Evolutionary conservation across 2,329 filamentous ascomycete genomes (phyloP).

Genomic region (Curvularia sp.): DNA sequence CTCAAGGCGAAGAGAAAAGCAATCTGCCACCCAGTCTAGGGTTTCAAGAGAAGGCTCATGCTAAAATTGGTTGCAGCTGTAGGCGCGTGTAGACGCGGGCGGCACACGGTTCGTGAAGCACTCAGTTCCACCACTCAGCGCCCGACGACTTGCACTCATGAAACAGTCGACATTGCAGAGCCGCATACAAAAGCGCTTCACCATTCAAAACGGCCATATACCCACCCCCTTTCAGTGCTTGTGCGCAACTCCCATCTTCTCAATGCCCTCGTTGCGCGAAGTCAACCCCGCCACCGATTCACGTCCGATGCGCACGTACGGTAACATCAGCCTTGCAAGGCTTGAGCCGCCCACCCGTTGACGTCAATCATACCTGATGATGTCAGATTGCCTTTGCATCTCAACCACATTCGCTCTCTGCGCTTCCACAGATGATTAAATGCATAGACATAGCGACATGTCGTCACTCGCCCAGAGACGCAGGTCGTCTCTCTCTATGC

Average conservation of each 20-base stretch:
- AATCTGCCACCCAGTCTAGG: background rate
- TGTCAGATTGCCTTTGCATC: conserved; percentile 2
- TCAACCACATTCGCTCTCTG: background rate
- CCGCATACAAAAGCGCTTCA: conserved; percentile 21
- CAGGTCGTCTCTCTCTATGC: background rate
- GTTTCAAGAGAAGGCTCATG: conserved; percentile 3
- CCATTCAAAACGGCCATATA: background rate
- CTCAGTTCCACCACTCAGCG: conserved; percentile 17
- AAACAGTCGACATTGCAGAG: conserved; percentile 32
- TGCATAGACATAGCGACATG: background rate
- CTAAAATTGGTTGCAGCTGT: conserved; percentile 8
- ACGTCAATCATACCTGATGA: conserved; percentile 10
- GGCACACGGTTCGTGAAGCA: conserved; percentile 17
- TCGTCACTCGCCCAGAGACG: background rate
- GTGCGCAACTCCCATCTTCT: background rate
- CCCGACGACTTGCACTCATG: conserved; percentile 19
- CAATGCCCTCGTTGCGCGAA: background rate
- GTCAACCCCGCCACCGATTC: background rate
- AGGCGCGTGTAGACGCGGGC: conserved; percentile 16
- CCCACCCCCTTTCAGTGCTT: background rate
- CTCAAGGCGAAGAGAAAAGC: background rate
- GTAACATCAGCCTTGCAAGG: conserved; percentile 12
- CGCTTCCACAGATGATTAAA: background rate
- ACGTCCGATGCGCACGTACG: background rate
- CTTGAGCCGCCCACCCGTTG: conserved; percentile 11